These are phyloP conservation scores for Apiospora phragmitis DNA, from an alignment of 2,329 filamentous ascomycete species.

Conservation along the genomic window DNA sequence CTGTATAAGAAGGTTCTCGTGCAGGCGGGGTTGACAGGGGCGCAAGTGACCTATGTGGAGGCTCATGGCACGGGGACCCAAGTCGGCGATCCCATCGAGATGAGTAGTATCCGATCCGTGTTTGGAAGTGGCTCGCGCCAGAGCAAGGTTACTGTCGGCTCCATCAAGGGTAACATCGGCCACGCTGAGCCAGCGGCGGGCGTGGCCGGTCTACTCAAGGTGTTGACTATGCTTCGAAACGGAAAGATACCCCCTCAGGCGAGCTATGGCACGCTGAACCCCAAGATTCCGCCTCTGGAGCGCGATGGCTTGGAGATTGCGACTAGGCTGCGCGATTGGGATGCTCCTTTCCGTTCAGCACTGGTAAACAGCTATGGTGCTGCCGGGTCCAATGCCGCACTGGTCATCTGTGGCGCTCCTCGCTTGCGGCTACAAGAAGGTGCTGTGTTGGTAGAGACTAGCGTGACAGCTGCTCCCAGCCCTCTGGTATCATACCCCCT, in stretches of 20 bases:
- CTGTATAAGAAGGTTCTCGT: conserved; percentile 32
- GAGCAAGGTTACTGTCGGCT: conserved; percentile 22
- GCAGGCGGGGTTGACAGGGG: conserved; percentile 14
- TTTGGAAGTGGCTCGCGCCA: conserved; percentile 15
- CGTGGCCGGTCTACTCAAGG: conserved; percentile 31
- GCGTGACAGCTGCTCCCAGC: no score
- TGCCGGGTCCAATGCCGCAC: conserved; percentile 34
- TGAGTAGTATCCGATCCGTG: conserved; percentile 21
- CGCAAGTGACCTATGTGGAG: conserved; percentile 31
- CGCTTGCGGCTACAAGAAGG: neutral
- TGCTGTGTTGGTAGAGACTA: no score
- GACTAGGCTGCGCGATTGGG: conserved; percentile 25
- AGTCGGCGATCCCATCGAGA: conserved; percentile 30
- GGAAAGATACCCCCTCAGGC: conserved; percentile 24
- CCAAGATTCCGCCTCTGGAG: conserved; percentile 19
- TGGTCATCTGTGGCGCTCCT: conserved; percentile 15
- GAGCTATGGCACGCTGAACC: conserved; percentile 28
- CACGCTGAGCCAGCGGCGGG: conserved; percentile 31
- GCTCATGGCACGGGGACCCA: conserved; percentile 48
- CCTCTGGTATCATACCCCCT: no score
- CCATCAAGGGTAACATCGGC: conserved; percentile 33
- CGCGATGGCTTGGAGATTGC: conserved; percentile 21
- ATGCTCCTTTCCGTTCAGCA: conserved; percentile 21
- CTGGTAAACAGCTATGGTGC: conserved; percentile 39
- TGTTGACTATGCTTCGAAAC: conserved; percentile 31